Evolutionary conservation across 2,329 filamentous ascomycete genomes (phyloP), one percentile per base, ranked within the genome.

Genomic region (Fusarium ambrosium): DNA sequence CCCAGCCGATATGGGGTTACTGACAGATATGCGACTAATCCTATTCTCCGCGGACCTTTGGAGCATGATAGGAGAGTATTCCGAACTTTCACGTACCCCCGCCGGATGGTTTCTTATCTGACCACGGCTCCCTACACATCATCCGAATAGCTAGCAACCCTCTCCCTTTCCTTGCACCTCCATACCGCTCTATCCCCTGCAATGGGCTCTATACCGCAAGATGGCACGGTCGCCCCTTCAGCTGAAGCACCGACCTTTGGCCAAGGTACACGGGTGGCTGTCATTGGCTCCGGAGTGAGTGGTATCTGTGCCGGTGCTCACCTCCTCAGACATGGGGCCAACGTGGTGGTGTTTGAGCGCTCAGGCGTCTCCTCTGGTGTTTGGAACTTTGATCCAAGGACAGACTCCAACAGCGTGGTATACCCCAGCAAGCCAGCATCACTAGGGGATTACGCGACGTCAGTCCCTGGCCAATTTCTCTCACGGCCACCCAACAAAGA

Each of bases 251-350:
- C 20, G 20, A 43, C 20, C 10, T 75, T 76, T 11, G 56, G 72
- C 11, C 64, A 55, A 13, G 59, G 58, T 7, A 74, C 61, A 22
- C 68, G 66, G 55, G 83, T 85, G 2, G 83, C 82, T 10, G 81
- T 85, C 10, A 79, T 85, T 62, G 84, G 84, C 5, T 80, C 83
- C 6, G 84, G 84, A 4, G 81, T 85, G 20, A 84, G 82, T 55
- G 84, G 84, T 3, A 81, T 85, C 16, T 79, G 75, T 8, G 73
- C 83, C 0, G 82, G 82, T 1, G 83, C 82, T 2, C 80, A 85
- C 55, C 73, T 85, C 1, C 71, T 83, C 3, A 78, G 76, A 10
- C 74, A 83, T n/a, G 81, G 80, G 2, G 71, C 84, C 24, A 67
- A 78, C 8, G 83, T 85, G 9, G 81, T 80, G 1, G 80, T 85